Base-by-base conservation (phyloP, 331 rosid species). In the Pyrus hybrid region DNA sequence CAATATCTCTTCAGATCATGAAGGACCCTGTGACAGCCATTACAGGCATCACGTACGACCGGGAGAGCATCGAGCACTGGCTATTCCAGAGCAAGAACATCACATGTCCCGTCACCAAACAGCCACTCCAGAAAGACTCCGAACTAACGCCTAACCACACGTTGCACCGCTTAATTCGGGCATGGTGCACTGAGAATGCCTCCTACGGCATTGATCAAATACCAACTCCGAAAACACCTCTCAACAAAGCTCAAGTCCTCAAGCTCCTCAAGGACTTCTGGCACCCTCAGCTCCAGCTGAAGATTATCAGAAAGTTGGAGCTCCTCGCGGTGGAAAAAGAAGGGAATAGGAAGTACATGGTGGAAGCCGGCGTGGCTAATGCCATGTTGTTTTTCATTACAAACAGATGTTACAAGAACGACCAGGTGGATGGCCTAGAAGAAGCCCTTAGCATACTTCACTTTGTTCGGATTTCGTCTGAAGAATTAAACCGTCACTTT, bases 391-490 rank as follows among this genome's bases (percentile, higher is more conserved):
- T 85, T 32, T 86, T 88, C 75, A 16, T 84, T 8, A 35, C 33
- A 12, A 43, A 23, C 1, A 53, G 8, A 14, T 70, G 82, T 47
- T 71, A 62, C n/a, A 71, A 6, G 64, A 78, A 67, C 1, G 80
- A 77, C 0, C 41, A 67, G n/a, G 66, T 71, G 1, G 68, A 73
- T 12, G 97, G 97, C 18, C 74, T 91, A 21, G 83, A 86, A 62
- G 88, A 89, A 67, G 97, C 96, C 8, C 80, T 91, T 13, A 84
- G 87, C 60, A 68, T 88, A 1, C 74, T 91, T 43, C 86, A 81
- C 30, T 78, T 84, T 51, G 76, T 87, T 60, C 81, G 72, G 72
- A 58, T 82, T 33, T 76, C 93, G 6, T 10, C 65, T 0, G 79
- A 82, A 8, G 87, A 85, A 45, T 54, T 54, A 2, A 83, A 22